Conservation (phyloP, 2,329 filamentous ascomycete genomes). For the Aspergillus piperis region DNA sequence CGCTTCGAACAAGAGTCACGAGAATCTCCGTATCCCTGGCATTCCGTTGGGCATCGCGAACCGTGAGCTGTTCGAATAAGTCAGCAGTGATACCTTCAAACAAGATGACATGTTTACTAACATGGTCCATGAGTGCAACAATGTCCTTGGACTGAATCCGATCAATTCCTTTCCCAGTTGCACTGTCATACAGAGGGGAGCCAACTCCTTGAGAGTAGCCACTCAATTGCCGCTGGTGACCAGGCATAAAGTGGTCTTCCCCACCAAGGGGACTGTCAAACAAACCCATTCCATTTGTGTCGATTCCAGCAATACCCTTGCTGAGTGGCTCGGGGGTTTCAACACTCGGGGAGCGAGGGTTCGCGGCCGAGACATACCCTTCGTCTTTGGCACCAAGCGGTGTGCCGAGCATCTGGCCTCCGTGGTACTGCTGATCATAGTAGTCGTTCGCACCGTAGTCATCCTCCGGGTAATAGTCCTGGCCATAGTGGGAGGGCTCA, state of each 20-base stretch:
- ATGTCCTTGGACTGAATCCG: slow-evolving; percentile 95
- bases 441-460: slow-evolving; percentile 42
- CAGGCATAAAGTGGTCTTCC: slow-evolving; percentile 67
- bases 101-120: slow-evolving; percentile 46
- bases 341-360: slow-evolving; percentile 55
- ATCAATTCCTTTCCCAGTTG: slow-evolving; percentile 84
- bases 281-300: slow-evolving; percentile 53
- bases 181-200: slow-evolving; percentile 85
- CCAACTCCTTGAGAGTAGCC: slow-evolving; percentile 90
- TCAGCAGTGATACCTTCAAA: slow-evolving; percentile 27
- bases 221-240: slow-evolving; percentile 68
- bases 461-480: slow-evolving; percentile 59
- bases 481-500: slow-evolving; percentile 58
- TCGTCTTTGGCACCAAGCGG: slow-evolving; percentile 73
- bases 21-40: slow-evolving; percentile 95
- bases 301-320: slow-evolving; percentile 55
- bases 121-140: slow-evolving; percentile 94
- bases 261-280: slow-evolving; percentile 51
- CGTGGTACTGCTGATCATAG: slow-evolving; percentile 40
- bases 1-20: slow-evolving; percentile 87
- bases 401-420: slow-evolving; percentile 48
- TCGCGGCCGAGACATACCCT: slow-evolving; percentile 82
- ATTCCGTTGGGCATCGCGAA: slow-evolving; percentile 93
- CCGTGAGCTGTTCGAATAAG: slow-evolving; percentile 66
- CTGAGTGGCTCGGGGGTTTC: slow-evolving; percentile 49